These are phyloP conservation scores for Populus tomentosa DNA, from an alignment of 441 rosid species.

Conservation along the genomic window DNA sequence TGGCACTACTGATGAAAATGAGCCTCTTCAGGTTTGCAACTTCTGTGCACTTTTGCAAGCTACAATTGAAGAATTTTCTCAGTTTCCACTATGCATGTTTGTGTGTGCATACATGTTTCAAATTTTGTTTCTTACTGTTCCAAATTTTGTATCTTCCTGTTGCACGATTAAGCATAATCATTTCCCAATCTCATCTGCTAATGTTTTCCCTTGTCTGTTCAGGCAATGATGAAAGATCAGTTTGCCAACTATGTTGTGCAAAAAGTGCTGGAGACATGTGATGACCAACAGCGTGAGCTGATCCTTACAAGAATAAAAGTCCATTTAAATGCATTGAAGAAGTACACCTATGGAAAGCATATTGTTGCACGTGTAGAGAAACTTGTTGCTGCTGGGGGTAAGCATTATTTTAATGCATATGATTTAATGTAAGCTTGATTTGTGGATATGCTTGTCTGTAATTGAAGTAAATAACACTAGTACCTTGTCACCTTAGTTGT, in stretches of 20 bases:
- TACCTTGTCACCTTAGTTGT: neutral
- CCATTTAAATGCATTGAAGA: constrained; percentile 90
- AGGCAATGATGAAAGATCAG: constrained; percentile 99
- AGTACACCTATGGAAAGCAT: constrained; percentile 96
- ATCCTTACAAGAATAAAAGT: constrained; percentile 88
- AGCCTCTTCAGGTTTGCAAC: constrained; percentile 66
- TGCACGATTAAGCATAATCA: neutral
- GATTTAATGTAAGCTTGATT: neutral
- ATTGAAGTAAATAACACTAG: neutral
- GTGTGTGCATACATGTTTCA: neutral
- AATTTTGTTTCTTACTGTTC: neutral
- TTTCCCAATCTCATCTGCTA: neutral
- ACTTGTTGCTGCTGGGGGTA: constrained; percentile 98
- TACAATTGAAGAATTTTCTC: neutral
- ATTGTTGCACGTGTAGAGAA: constrained; percentile 98
- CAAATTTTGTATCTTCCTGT: neutral
- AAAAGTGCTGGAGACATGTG: constrained; percentile 90
- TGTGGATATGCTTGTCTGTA: neutral
- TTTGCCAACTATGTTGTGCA: constrained; percentile 97
- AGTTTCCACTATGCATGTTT: neutral
- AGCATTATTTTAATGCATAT: neutral
- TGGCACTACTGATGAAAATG: constrained; percentile 72
- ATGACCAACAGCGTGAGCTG: constrained; percentile 88
- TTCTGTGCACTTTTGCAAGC: neutral
- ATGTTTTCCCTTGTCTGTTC: neutral